Percentiles rank a stretch among this genome's conserved stretches.
phyloP scores from a whole-genome alignment of 768 basidiomycete genomes.

The Boletales sp. region DNA sequence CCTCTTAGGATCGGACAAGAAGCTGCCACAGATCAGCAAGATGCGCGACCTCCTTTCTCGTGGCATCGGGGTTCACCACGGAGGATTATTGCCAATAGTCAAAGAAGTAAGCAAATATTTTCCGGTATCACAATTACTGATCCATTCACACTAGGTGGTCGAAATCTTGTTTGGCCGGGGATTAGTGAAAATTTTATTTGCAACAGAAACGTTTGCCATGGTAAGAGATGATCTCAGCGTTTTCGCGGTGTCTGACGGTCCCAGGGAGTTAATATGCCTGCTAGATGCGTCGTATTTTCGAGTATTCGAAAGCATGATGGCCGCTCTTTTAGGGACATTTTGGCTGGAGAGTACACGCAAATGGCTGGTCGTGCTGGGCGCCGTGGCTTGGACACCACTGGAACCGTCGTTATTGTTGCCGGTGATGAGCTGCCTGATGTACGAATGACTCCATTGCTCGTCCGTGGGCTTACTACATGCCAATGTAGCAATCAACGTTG shows the following conservation, averaged over 20 bases:
- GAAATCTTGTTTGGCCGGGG: slow-evolving; percentile 96
- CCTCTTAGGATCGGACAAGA: slow-evolving; percentile 76
- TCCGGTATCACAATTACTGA: neutral
- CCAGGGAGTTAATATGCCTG: slow-evolving; percentile 99
- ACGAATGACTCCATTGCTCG: slow-evolving; percentile 13
- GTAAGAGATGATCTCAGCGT: slow-evolving; percentile 37
- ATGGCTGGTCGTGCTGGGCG: slow-evolving; percentile 99
- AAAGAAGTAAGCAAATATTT: slow-evolving; percentile 70
- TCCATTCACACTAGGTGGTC: slow-evolving; percentile 59
- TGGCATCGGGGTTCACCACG: slow-evolving; percentile 97
- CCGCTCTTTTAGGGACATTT: slow-evolving; percentile 81
- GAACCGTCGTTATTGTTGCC: slow-evolving; percentile 89
- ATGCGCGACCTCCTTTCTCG: slow-evolving; percentile 88
- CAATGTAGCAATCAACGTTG: slow-evolving; percentile 62
- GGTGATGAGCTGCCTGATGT: slow-evolving; percentile 88
- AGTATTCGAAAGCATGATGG: slow-evolving; percentile 95
- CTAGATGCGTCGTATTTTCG: slow-evolving; percentile 95
- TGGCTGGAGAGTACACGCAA: slow-evolving; percentile 94
- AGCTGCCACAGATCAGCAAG: slow-evolving; percentile 85
- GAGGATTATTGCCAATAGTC: slow-evolving; percentile 91
- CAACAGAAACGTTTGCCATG: slow-evolving; percentile 99
- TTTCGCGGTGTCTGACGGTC: slow-evolving; percentile 11
- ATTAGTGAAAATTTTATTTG: slow-evolving; percentile 93
- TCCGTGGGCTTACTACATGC: neutral
- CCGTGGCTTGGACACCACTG: slow-evolving; percentile 90